These are phyloP conservation scores for Fusarium sp. DNA, from an alignment of 2,329 filamentous ascomycete species.

Conservation along the genomic window DNA sequence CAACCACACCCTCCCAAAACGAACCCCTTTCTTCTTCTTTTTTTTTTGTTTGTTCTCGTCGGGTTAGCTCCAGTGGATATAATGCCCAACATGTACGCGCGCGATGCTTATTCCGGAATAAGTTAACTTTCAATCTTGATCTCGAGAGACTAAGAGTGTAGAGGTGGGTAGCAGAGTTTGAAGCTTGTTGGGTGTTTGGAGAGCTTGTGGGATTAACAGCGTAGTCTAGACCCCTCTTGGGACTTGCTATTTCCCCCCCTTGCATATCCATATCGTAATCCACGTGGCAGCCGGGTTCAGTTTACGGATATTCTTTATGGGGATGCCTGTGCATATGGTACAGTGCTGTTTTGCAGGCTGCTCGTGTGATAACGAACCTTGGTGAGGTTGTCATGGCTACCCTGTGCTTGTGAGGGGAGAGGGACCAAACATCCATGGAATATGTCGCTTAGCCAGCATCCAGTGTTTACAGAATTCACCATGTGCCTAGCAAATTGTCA, in stretches of 20 bases:
- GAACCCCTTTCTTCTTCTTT: neutral
- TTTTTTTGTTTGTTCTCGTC: neutral
- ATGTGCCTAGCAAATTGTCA: neutral
- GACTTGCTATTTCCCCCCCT: conserved; percentile 10
- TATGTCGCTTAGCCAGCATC: conserved; percentile 12
- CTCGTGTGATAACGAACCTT: neutral
- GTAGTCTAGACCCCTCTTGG: conserved; percentile 18
- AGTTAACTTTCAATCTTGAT: conserved; percentile 1
- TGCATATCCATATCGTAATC: conserved; percentile 30
- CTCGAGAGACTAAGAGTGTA: neutral
- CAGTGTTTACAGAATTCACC: neutral
- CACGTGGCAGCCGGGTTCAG: conserved; percentile 39
- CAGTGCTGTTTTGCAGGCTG: neutral
- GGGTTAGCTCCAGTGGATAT: neutral
- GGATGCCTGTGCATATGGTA: conserved; percentile 1
- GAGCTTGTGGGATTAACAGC: too few relatives aligned
- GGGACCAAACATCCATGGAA: neutral
- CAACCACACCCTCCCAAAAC: neutral
- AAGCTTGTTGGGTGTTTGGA: neutral
- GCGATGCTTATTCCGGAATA: conserved; percentile 22
- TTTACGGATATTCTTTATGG: neutral
- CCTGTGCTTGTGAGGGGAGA: neutral
- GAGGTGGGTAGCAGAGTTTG: neutral
- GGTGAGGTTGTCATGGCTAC: too few relatives aligned
- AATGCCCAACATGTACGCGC: neutral